A percentile compares a stretch with the other conserved stretches of the same genome.
These are phyloP conservation scores for Diplogelasinospora grovesii DNA, from an alignment of 495 filamentous ascomycete species.

Conservation along the genomic window DNA sequence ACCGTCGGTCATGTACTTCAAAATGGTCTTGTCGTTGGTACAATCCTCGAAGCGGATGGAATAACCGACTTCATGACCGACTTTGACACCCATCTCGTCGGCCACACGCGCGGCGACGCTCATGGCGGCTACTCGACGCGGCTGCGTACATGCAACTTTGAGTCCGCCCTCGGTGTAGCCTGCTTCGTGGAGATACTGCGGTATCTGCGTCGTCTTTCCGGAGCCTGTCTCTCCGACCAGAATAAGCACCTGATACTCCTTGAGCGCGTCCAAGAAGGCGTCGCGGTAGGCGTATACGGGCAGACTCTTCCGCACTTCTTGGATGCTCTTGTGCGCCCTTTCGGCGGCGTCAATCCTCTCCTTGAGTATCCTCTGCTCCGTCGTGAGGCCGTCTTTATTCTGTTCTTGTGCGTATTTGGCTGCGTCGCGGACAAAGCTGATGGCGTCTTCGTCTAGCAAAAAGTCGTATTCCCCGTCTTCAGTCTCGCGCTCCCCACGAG, in stretches of 20 bases:
- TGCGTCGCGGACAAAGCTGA: conserved; percentile 77
- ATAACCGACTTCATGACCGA: conserved; percentile 93
- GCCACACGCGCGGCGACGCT: conserved; percentile 90
- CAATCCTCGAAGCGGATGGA: conserved; percentile 93
- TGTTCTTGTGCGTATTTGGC: conserved; percentile 49
- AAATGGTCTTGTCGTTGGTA: conserved; percentile 83
- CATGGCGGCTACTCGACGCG: conserved; percentile 95
- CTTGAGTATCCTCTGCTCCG: conserved; percentile 71
- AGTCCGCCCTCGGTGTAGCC: conserved; percentile 75
- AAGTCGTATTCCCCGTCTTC: conserved; percentile 91
- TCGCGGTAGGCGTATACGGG: conserved; percentile 83
- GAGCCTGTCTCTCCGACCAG: conserved; percentile 85
- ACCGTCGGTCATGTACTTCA: conserved; percentile 98
- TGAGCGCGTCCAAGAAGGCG: conserved; percentile 63
- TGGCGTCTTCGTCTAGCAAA: conserved; percentile 83
- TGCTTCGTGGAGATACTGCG: conserved; percentile 83
- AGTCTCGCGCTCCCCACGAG: conserved; percentile 60
- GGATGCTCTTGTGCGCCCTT: conserved; percentile 74
- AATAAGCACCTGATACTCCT: conserved; percentile 71
- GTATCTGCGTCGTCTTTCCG: conserved; percentile 85
- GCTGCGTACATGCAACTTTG: conserved; percentile 76
- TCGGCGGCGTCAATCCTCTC: conserved; percentile 81
- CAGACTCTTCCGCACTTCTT: conserved; percentile 84
- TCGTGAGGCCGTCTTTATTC: conserved; percentile 57
- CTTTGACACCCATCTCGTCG: conserved; percentile 85